Evolutionary conservation across 352 stramenopile species (phyloP).

Genomic region (Phytophthora cactorum): DNA sequence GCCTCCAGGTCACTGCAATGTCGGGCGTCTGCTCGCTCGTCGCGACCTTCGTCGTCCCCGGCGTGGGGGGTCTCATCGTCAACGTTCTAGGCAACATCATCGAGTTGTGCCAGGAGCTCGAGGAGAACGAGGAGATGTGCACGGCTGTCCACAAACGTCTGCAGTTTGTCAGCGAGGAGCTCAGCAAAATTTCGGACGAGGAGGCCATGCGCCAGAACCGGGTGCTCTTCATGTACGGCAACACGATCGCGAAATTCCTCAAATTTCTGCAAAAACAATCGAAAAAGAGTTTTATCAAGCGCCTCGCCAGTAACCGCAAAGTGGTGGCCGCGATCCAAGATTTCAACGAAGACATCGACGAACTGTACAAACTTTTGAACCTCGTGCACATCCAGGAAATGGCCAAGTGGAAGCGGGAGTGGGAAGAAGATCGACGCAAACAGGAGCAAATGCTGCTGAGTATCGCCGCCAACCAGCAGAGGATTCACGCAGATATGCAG

Average conservation of each 20-base stretch:
- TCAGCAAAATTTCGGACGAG: constrained; percentile 29
- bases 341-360: constrained; percentile 38
- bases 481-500: constrained; percentile 18
- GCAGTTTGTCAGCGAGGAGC: constrained; percentile 28
- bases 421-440: constrained; percentile 31
- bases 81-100: constrained; percentile 25
- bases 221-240: constrained; percentile 28
- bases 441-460: constrained; percentile 36
- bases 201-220: constrained; percentile 30
- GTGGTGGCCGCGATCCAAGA: constrained; percentile 28
- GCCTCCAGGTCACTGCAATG: constrained; percentile 6
- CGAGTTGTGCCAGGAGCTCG: constrained; percentile 34
- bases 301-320: constrained; percentile 31
- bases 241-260: constrained; percentile 26
- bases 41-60: constrained; percentile 27
- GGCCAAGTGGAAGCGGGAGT: constrained; percentile 32
- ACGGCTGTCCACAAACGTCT: constrained; percentile 24
- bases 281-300: constrained; percentile 31
- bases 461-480: constrained; percentile 23
- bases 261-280: constrained; percentile 34
- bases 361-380: constrained; percentile 32
- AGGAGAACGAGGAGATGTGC: constrained; percentile 41
- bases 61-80: constrained; percentile 29
- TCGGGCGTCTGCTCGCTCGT: constrained; percentile 32
- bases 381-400: constrained; percentile 32